Base-by-base conservation (phyloP, 2,329 filamentous ascomycete genomes). In the Aspergillus tubingensis region DNA sequence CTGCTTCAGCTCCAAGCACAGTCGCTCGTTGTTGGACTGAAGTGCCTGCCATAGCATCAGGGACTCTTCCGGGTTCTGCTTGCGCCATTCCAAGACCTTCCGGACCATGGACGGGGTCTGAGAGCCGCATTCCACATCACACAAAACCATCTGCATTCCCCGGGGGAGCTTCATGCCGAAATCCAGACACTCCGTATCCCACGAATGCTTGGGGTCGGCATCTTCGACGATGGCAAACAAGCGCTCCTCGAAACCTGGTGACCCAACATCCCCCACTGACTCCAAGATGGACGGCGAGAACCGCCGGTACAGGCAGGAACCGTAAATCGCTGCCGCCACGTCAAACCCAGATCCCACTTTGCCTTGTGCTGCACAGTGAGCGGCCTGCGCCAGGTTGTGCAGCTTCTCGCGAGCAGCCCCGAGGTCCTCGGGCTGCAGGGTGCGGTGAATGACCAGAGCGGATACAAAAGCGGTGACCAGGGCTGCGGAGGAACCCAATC, bases 331-430 rank as follows among this genome's bases (percentile, higher is more conserved):
- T 25, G 91, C 89, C 0, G 94, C 95, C 55, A 99, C 90, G 74
- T 99, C 95, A 74, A 99, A 99, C 19, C 95, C 95, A 0, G 91
- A 95, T 53, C 95, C 95, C 17, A 99, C 88, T 77, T 99, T 99
- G 23, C 95, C 95, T 79, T 99, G 95, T 0, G 95, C 95, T 1
- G 94, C 92, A 73, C 94, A 97, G 79, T 99, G 95, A 3, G 92
- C 89, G 1, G 91, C 91, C 80, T 99, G 95, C 0, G 94, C 90
- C 54, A 99, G 87, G 77, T 98, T 98, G 80, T 99, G 95, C 57
- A 97, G 83, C 53, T 84, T 85, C 27, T 81, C 80, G 66, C 83
- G 83, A 54, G 87, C 86, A 0, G 77, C 66, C 0, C 82, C 78
- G 19, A 79, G 68, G 57, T 78, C 76, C 38, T 78, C 75, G 2